Evolutionary conservation across 2,329 filamentous ascomycete genomes (phyloP), one percentile per base, ranked within the genome.

Genomic region (Epichloe scottii): DNA sequence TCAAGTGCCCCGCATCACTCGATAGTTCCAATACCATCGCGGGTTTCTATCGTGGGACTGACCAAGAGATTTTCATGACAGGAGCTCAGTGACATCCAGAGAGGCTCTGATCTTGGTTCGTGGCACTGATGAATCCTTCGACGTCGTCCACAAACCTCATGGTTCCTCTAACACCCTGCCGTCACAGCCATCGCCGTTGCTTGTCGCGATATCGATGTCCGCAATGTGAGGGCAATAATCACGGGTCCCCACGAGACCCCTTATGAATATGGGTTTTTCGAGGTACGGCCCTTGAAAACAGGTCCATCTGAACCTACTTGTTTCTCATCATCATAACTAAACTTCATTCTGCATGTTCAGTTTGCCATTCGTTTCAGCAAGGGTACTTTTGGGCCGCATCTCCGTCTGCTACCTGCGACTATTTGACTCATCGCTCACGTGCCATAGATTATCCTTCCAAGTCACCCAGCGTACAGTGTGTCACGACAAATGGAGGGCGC

Each of bases 251-350:
- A 91, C 57, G 90, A 93, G 59, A 95, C 90, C 0, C 90, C 91
- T 0, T 98, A 98, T 67, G 90, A 96, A 67, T 96, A 94, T 63
- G 93, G 93, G 3, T 96, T 96, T 70, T 97, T 95, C 63, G 89
- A 97, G 77, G 89, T 93, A 66, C 53, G 74, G 64, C 50, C 58
- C 14, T 15, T 39, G n/a, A 2, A 12, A 35, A 41, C 21, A 45
- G 14, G 11, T 12, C 10, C 41, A 35, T 21, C 17, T 46, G 43
- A n/a, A 17, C 14, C 35, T 15, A n/a, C n/a, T 39, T 14, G 6
- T 8, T 26, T 15, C 21, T 30, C 38, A 39, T 39, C 14, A 39
- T 10, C 11, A 33, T 19, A n/a, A 33, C 46, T 39, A 11, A 39
- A 30, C 35, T 48, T 40, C 11, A 21, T 40, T 35, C 5, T 48